Evolutionary conservation across 257 asterid species (phyloP).

Genomic region (Verbena officinalis): DNA sequence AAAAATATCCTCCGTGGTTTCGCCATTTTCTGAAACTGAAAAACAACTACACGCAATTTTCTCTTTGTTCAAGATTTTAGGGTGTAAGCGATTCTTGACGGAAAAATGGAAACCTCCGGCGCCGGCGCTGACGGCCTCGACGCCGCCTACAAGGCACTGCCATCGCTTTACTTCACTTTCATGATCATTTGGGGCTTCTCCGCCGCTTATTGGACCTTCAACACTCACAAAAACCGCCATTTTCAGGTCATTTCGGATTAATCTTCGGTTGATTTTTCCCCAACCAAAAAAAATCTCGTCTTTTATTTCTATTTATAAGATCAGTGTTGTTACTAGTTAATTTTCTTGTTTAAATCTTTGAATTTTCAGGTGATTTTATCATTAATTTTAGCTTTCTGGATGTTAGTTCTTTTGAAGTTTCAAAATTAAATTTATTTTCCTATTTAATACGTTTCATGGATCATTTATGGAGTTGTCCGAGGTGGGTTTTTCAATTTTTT

Average conservation of each 20-base stretch:
- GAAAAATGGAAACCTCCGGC: slow-evolving; percentile 43
- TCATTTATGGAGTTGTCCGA: not conserved
- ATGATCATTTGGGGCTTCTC: slow-evolving; percentile 61
- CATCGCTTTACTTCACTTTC: slow-evolving; percentile 59
- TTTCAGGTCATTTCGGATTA: slow-evolving; percentile 56
- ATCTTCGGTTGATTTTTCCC: not conserved
- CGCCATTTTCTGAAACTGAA: slow-evolving; percentile 37
- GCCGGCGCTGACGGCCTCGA: slow-evolving; percentile 34
- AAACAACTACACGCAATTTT: slow-evolving; percentile 15
- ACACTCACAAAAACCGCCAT: slow-evolving; percentile 67
- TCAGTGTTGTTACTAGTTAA: not conserved
- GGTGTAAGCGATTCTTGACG: not conserved
- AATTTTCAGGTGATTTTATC: slow-evolving; percentile 46
- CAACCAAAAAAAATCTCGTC: too few species aligned
- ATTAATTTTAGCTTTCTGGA: not conserved
- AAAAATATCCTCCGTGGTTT: slow-evolving; percentile 3
- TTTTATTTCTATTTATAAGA: not conserved
- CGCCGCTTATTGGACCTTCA: slow-evolving; percentile 74
- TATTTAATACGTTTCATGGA: not conserved
- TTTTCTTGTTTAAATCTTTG: slow-evolving; percentile 8
- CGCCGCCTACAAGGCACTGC: slow-evolving; percentile 58
- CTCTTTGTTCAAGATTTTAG: not conserved
- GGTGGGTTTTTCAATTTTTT: not conserved
- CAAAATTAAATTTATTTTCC: not conserved
- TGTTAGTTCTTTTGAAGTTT: not conserved